Conservation (phyloP, 1,284 basidiomycete species). For the Xerocomus cyaneibrunnescens region DNA sequence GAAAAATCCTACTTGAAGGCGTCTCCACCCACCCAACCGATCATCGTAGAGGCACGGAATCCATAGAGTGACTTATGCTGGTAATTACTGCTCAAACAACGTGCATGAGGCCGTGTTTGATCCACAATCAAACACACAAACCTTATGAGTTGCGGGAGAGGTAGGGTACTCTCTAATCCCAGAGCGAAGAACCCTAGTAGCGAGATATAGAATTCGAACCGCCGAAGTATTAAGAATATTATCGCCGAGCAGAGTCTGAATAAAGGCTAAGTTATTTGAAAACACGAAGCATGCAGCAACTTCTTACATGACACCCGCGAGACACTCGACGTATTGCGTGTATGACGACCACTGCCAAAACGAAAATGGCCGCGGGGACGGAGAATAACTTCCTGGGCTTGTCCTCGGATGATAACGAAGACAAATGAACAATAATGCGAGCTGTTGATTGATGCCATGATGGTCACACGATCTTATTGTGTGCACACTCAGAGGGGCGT, state of each 20-base stretch:
- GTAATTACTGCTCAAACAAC: conserved; percentile 54
- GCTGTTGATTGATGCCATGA: conserved; percentile 40
- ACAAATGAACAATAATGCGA: conserved; percentile 76
- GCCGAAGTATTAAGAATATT: conserved; percentile 72
- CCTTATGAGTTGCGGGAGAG: conserved; percentile 78
- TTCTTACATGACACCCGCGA: conserved; percentile 71
- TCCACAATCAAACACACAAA: conserved; percentile 32
- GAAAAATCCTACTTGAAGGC: conserved; percentile 65
- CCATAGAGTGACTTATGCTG: conserved; percentile 78
- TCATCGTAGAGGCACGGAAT: conserved; percentile 76
- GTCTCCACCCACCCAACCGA: conserved; percentile 83
- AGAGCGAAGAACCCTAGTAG: conserved; percentile 76
- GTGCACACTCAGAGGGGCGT: conserved; percentile 22
- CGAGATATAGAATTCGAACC: conserved; percentile 60
- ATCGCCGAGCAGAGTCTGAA: conserved; percentile 68
- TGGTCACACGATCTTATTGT: conserved; percentile 21
- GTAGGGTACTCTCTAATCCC: conserved; percentile 80
- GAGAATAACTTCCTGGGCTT: conserved; percentile 57
- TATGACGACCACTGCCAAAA: conserved; percentile 89
- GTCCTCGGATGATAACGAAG: conserved; percentile 61
- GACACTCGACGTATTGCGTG: conserved; percentile 76
- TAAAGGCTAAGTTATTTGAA: conserved; percentile 16
- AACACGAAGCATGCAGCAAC: conserved; percentile 7
- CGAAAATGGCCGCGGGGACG: conserved; percentile 65
- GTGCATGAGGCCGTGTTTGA: conserved; percentile 18